Evolutionary conservation across 495 filamentous ascomycete genomes (phyloP).

Genomic region (Hypoxylon rickii): DNA sequence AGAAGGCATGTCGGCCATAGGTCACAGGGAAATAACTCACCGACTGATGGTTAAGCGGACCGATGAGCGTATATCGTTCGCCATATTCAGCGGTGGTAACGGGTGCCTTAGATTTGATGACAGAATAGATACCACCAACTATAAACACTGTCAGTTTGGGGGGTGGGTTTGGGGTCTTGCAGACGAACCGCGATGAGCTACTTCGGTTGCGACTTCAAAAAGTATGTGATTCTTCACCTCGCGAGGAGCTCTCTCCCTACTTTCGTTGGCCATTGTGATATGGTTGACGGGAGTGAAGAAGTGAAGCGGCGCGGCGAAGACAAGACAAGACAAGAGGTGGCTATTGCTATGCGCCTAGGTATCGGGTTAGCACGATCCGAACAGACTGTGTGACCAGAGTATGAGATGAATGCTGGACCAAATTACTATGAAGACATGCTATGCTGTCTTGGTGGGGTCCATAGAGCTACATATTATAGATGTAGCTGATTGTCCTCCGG

Average conservation of each 20-base stretch:
- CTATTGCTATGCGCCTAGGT: background rate
- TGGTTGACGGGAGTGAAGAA: background rate
- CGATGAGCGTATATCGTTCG: constrained; percentile 92
- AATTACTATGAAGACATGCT: no score
- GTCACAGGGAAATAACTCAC: constrained; percentile 52
- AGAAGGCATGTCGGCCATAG: background rate
- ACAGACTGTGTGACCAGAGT: no score
- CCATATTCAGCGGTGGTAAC: constrained; percentile 99
- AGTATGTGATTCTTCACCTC: constrained; percentile 63
- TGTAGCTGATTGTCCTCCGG: no score
- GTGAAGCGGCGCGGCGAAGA: background rate
- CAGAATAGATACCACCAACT: constrained; percentile 99
- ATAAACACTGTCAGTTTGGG: constrained; percentile 10
- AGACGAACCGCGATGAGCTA: constrained; percentile 84
- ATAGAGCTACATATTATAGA: no score
- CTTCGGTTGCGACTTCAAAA: constrained; percentile 95
- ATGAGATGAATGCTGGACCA: no score
- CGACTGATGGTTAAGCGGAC: constrained; percentile 87
- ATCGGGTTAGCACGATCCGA: no score
- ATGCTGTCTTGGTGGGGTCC: no score
- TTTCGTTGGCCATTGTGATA: constrained; percentile 42
- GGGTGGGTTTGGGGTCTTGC: constrained; percentile 1
- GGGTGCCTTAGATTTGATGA: constrained; percentile 97
- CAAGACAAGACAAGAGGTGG: background rate
- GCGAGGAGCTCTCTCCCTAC: constrained; percentile 43